Conservation (phyloP, 2,329 filamentous ascomycete genomes). For the Herpotrichia juniperi region DNA sequence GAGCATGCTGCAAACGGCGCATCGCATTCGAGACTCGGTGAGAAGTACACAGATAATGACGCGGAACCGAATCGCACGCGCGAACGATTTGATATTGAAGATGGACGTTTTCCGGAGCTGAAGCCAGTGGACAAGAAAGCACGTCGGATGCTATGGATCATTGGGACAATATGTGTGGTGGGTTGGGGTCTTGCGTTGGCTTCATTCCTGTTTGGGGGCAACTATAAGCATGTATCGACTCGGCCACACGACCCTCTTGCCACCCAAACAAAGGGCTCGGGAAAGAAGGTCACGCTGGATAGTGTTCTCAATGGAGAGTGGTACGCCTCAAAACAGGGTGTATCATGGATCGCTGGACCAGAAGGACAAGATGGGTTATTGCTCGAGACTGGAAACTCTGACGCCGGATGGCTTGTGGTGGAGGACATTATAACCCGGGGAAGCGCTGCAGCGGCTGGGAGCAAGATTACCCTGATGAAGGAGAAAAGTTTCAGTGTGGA, state of each 20-base stretch:
- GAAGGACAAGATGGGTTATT: constrained; percentile 83
- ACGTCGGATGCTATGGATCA: constrained; percentile 66
- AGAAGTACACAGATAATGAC: constrained; percentile 48
- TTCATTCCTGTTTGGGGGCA: constrained; percentile 68
- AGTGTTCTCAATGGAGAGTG: constrained; percentile 72
- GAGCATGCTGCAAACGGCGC: constrained; percentile 54
- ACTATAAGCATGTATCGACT: constrained; percentile 69
- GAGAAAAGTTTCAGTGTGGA: constrained; percentile 65
- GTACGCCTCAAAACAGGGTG: constrained; percentile 66
- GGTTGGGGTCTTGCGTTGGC: constrained; percentile 73
- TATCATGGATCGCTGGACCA: constrained; percentile 78
- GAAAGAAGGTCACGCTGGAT: constrained; percentile 75
- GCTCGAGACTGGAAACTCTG: constrained; percentile 69
- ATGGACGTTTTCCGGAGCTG: constrained; percentile 50
- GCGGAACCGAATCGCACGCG: constrained; percentile 55
- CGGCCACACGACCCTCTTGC: constrained; percentile 73
- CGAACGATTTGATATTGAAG: constrained; percentile 57
- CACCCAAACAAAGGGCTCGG: constrained; percentile 65
- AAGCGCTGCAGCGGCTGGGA: constrained; percentile 47
- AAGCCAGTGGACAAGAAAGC: constrained; percentile 69
- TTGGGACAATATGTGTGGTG: constrained; percentile 65
- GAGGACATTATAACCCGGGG: constrained; percentile 75
- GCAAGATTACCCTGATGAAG: constrained; percentile 78
- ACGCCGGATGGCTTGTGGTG: constrained; percentile 77
- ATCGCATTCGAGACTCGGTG: constrained; percentile 32